These are phyloP conservation scores for Xylaria telfairii DNA, from an alignment of 495 filamentous ascomycete species.

Conservation along the genomic window DNA sequence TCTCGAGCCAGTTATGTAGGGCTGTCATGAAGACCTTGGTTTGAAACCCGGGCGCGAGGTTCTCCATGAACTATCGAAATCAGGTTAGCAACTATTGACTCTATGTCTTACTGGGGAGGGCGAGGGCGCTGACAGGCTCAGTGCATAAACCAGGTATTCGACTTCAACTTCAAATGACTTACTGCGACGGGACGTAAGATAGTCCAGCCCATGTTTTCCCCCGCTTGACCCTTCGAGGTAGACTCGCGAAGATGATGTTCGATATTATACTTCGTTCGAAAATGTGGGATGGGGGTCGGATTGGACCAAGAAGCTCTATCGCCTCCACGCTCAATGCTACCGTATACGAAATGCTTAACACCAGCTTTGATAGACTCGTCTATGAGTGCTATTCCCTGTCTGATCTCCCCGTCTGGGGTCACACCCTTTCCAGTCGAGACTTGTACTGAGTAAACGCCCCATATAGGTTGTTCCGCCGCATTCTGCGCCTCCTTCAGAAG, in stretches of 20 bases:
- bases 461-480: constrained; percentile 42
- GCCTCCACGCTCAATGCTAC: constrained; percentile 72
- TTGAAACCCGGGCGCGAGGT: constrained; percentile 61
- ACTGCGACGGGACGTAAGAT: constrained; percentile 65
- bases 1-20: constrained; percentile 51
- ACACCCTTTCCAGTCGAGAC: constrained; percentile 55
- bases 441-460: constrained; percentile 47
- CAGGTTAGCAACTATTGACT: constrained; percentile 4
- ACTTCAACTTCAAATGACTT: background rate
- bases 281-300: constrained; percentile 69
- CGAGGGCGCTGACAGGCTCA: background rate
- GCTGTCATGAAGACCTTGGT: constrained; percentile 66
- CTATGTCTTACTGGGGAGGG: background rate
- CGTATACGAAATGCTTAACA: constrained; percentile 73
- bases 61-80: constrained; percentile 64
- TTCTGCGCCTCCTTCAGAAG: constrained; percentile 59
- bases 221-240: constrained; percentile 35
- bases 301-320: constrained; percentile 57
- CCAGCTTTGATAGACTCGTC: constrained; percentile 62
- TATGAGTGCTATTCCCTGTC: constrained; percentile 67
- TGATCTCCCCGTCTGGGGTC: constrained; percentile 60
- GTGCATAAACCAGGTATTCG: background rate
- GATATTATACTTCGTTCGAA: constrained; percentile 68
- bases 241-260: constrained; percentile 62
- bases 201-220: constrained; percentile 60